Percentiles rank a stretch among this genome's conserved stretches.
phyloP scores from a whole-genome alignment of 148 eudicot genomes.

The Nepenthes gracilis region DNA sequence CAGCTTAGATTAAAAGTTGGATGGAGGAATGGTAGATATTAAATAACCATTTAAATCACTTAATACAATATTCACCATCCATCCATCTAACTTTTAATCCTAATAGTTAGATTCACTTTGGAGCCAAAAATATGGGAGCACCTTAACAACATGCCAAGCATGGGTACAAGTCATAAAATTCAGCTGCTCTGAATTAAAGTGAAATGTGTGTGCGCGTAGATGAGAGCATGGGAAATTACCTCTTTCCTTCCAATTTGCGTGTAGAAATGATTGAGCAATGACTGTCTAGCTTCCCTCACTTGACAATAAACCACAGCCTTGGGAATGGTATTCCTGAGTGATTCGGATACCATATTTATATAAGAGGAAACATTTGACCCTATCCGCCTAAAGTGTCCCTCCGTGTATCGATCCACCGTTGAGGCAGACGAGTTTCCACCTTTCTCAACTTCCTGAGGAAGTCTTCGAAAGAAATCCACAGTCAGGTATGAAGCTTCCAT shows the following conservation, averaged over 20 bases:
- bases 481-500: conserved; percentile 21
- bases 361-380: conserved; percentile 24
- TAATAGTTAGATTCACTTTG: too few species aligned
- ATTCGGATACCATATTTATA: conserved; percentile 20
- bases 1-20: too few species aligned
- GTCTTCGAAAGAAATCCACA: conserved; percentile 18
- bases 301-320: conserved; percentile 27
- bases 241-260: conserved; percentile 16
- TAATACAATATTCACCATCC: too few species aligned
- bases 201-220: too few species aligned
- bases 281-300: conserved; percentile 24
- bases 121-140: too few species aligned
- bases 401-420: conserved; percentile 12
- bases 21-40: too few species aligned
- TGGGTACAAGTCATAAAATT: too few species aligned
- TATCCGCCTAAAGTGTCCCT: conserved; percentile 15
- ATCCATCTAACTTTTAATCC: too few species aligned
- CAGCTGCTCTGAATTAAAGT: too few species aligned
- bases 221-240: conserved; percentile 6
- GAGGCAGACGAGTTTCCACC: conserved; percentile 12
- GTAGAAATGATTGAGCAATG: conserved; percentile 22
- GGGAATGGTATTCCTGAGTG: conserved; percentile 20
- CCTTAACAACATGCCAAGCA: too few species aligned
- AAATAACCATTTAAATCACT: too few species aligned
- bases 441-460: conserved; percentile 22